A percentile compares a stretch with the other conserved stretches of the same genome.
Conservation (phyloP, 2,329 filamentous ascomycete species). For the Ophiosphaerella korrae region DNA sequence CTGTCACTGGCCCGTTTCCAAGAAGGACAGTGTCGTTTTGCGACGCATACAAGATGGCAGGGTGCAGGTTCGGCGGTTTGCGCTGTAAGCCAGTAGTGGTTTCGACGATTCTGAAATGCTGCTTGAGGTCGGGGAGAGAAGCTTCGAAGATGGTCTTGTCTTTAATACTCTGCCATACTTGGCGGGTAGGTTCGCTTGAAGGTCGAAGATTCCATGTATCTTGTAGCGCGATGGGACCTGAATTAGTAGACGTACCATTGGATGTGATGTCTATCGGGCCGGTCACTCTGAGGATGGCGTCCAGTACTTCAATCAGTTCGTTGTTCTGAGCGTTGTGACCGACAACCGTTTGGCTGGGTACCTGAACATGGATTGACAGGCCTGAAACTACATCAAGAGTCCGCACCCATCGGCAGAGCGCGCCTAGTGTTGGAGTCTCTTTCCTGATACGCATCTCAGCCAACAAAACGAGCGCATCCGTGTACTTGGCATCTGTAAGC, state of each 20-base stretch:
- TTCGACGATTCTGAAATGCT: slow-evolving; percentile 64
- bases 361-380: slow-evolving; percentile 60
- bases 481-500: slow-evolving; percentile 67
- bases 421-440: slow-evolving; percentile 69
- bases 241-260: slow-evolving; percentile 24
- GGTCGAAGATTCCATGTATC: slow-evolving; percentile 65
- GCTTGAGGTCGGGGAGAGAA: slow-evolving; percentile 24
- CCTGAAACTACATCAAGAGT: slow-evolving; percentile 73
- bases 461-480: slow-evolving; percentile 68
- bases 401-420: slow-evolving; percentile 73
- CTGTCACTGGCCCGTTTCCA: slow-evolving; percentile 52
- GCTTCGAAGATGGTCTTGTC: slow-evolving; percentile 55
- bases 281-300: slow-evolving; percentile 67
- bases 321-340: slow-evolving; percentile 55
- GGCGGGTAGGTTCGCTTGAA: slow-evolving; percentile 45
- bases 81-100: slow-evolving; percentile 63
- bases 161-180: slow-evolving; percentile 63
- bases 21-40: slow-evolving; percentile 62
- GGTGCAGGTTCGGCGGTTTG: slow-evolving; percentile 71
- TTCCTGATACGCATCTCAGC: slow-evolving; percentile 72
- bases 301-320: slow-evolving; percentile 62
- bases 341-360: slow-evolving; percentile 41
- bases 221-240: slow-evolving; percentile 63
- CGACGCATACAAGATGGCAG: slow-evolving; percentile 68
- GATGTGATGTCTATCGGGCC: slow-evolving; percentile 61